Evolutionary conservation across 805 yeast species (phyloP).

Genomic region (Candida railenensis): DNA sequence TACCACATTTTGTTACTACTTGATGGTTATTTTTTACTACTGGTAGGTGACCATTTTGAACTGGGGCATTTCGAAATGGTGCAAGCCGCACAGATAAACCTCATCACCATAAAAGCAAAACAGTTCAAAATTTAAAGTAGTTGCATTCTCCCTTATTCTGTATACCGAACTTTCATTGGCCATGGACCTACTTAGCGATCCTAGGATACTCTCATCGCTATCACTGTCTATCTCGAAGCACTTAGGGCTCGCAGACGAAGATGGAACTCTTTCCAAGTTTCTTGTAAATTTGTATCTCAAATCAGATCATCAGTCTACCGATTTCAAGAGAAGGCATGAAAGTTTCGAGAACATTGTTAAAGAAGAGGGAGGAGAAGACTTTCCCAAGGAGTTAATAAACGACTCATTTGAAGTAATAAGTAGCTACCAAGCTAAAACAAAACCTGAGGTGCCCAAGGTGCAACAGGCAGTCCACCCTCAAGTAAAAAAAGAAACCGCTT

Average conservation of each 20-base stretch:
- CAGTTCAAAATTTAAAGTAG: background rate
- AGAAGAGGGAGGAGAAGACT: slow-evolving; percentile 42
- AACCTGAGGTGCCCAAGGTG: slow-evolving; percentile 3
- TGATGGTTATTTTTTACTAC: background rate
- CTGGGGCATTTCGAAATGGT: too few relatives aligned
- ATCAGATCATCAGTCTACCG: background rate
- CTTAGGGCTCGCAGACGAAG: slow-evolving; percentile 22
- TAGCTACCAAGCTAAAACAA: slow-evolving; percentile 1
- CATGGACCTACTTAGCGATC: background rate
- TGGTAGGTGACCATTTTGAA: background rate
- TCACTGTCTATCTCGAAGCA: slow-evolving; percentile 5
- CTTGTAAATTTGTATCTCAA: slow-evolving; percentile 21
- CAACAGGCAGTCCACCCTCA: slow-evolving; percentile 4
- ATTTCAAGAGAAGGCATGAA: background rate
- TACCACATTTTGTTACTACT: too few relatives aligned
- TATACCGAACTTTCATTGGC: background rate
- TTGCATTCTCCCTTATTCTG: background rate
- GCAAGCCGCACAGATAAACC: background rate
- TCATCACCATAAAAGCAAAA: background rate
- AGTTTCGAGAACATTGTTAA: slow-evolving; percentile 16
- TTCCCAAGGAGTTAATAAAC: slow-evolving; percentile 30
- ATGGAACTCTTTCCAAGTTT: slow-evolving; percentile 25
- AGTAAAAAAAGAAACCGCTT: slow-evolving; percentile 2
- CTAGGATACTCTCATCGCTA: background rate
- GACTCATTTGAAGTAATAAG: slow-evolving; percentile 8